Evolutionary conservation across 2,329 filamentous ascomycete genomes (phyloP).

Genomic region (Sclerotinia sclerotiorum): DNA sequence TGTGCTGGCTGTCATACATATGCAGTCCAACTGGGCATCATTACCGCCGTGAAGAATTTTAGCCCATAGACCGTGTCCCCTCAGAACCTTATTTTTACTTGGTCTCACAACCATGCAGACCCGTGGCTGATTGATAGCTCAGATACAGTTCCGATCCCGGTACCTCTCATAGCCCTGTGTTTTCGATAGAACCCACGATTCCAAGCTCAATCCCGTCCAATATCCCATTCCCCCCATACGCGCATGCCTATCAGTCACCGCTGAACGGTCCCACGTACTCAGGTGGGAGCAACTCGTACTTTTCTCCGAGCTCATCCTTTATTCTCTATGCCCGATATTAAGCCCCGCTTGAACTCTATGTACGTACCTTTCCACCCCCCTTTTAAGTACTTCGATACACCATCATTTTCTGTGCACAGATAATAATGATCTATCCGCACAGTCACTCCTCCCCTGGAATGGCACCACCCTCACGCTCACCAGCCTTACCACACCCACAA

Average conservation of each 20-base stretch:
- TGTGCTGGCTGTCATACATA: slow-evolving; percentile 39
- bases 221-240: slow-evolving; percentile 37
- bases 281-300: slow-evolving; percentile 37
- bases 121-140: slow-evolving; percentile 39
- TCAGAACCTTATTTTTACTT: slow-evolving; percentile 35
- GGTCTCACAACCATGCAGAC: slow-evolving; percentile 35
- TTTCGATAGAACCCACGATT: slow-evolving; percentile 38
- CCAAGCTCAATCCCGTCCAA: slow-evolving; percentile 37
- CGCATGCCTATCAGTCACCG: slow-evolving; percentile 37
- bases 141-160: slow-evolving; percentile 40
- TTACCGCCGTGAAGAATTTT: slow-evolving; percentile 27
- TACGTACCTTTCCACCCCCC: slow-evolving; percentile 32
- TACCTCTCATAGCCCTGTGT: slow-evolving; percentile 40
- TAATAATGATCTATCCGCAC: slow-evolving; percentile 37
- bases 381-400: slow-evolving; percentile 29
- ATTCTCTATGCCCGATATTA: slow-evolving; percentile 41
- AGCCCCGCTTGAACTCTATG: slow-evolving; percentile 39
- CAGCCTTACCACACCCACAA: slow-evolving; percentile 38
- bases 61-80: slow-evolving; percentile 24
- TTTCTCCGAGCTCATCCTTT: slow-evolving; percentile 35
- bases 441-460: slow-evolving; percentile 39
- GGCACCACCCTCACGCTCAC: slow-evolving; percentile 39
- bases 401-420: slow-evolving; percentile 29
- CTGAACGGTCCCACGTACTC: slow-evolving; percentile 39
- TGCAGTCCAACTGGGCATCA: slow-evolving; percentile 36